Evolutionary conservation across 73 alveolate species (phyloP), one percentile per base, ranked within the genome.

Genomic region (Blepharisma stoltei): DNA sequence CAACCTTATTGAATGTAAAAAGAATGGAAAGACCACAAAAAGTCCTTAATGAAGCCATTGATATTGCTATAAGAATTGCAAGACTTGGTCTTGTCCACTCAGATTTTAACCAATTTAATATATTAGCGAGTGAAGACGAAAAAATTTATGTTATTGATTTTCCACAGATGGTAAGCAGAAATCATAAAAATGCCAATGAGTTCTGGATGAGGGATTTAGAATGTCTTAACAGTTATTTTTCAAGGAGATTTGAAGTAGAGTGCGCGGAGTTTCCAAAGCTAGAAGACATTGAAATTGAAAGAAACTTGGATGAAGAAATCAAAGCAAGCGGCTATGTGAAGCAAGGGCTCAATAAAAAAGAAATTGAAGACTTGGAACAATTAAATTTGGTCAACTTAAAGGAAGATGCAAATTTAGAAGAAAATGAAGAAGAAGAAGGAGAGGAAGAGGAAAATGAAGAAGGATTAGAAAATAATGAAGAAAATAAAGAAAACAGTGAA

Each of bases 71-170:
- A 47, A 85, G 82, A 55, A 82, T 93, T 60, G 97, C 96, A 14
- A 90, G 91, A 70, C 77, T 83, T 81, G 99, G 99, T 4, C 86
- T 96, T 37, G 89, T 96, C 43, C 99, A 95, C 87, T 95, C 98
- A 48, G 99, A 96, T 84, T 96, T 96, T 78, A 96, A 96, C 85
- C 99, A 96, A 77, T 95, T 96, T 86, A 96, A 96, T 84, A 71
- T 96, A 23, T 85, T 89, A 83, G 78, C 95, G 8, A 87, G 84
- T 70, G 93, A 92, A 54, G 90, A 90, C 52, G 96, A 92, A 79
- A 88, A 92, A 60, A 86, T 96, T 77, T 87, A 89, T 25, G 93
- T 93, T 27, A 96, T 96, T 67, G 99, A 96, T 83, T 96, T 96
- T 87, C 99, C 99, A 6, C 94, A 96, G 84, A 95, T 95, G 97